Base-by-base conservation (phyloP, 345 rosid genomes). In the Cochlearia excelsa region DNA sequence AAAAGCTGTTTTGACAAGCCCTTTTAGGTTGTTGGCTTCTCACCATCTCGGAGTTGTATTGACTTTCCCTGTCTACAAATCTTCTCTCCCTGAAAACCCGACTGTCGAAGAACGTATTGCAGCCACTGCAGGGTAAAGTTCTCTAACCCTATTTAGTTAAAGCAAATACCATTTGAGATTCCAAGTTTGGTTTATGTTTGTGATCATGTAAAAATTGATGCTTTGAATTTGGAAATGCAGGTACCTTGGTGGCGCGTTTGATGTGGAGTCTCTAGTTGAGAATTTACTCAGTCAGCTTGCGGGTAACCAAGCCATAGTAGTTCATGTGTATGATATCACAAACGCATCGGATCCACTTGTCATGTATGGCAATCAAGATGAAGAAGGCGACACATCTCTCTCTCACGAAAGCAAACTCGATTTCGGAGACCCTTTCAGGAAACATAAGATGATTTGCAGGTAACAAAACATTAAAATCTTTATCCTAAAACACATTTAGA, bases 251-350 rank as follows among this genome's bases (percentile, higher is more conserved):
- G 99, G 99, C 42, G 94, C 99, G 57, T 93, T 93, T 77, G 99
- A 93, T 74, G 95, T 93, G 2, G 99, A 93, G 82, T 93, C 99
- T 74, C 97, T 93, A 2, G 97, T 93, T 51, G 99, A 93, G 79
- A 86, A 89, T 78, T 77, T 93, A 61, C 99, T 93, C 9, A 87
- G 99, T 51, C 97, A 89, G 70, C 99, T 93, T 69, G 95, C 88
- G 30, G 99, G 97, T 57, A 89, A 89, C 79, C 89, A 93, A 69
- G 95, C 81, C 40, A 80, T 93, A 68, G 78, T 93, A 65, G 99
- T 93, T 74, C 84, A 89, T 46, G 99, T 93, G 7, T 89, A 80
- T 58, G 99, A 93, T 67, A 69, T 89, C 49, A 93, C 99, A 5
- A 87, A 93, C 66, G 79, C 81, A 47, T 89, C 95, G 3, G 83